phyloP scores from a whole-genome alignment of 1,284 basidiomycete species.

The Trametes hirsuta region DNA sequence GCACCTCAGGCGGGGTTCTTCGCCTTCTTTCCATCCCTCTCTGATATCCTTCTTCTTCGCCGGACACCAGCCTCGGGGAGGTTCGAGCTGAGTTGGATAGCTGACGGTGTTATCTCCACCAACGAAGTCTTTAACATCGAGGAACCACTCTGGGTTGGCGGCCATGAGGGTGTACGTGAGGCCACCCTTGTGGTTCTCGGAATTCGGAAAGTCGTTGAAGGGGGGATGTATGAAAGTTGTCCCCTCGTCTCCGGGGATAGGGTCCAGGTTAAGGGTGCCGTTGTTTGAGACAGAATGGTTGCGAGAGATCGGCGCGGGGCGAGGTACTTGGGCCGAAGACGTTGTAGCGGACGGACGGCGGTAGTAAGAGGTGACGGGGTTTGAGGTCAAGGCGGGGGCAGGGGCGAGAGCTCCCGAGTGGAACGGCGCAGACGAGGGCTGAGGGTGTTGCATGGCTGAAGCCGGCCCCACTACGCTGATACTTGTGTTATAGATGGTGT shows the following conservation, averaged over 20 bases:
- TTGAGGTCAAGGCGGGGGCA: conserved; percentile 47
- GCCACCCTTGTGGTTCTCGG: conserved; percentile 63
- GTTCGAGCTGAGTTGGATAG: conserved; percentile 75
- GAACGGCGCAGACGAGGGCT: neutral
- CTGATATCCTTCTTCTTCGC: conserved; percentile 78
- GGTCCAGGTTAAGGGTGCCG: conserved; percentile 64
- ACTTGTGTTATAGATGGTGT: neutral
- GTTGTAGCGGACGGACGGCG: conserved; percentile 49
- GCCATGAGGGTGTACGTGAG: conserved; percentile 70
- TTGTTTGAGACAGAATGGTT: conserved; percentile 32
- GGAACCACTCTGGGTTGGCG: conserved; percentile 75
- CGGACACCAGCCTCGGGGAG: conserved; percentile 81
- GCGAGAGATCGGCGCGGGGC: conserved; percentile 32
- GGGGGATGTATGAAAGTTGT: conserved; percentile 73
- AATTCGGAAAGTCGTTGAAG: conserved; percentile 64
- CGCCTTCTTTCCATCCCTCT: conserved; percentile 75
- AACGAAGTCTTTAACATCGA: conserved; percentile 67
- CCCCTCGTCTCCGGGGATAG: conserved; percentile 59
- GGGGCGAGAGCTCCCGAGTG: conserved; percentile 39
- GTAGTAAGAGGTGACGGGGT: conserved; percentile 57
- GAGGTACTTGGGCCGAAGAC: conserved; percentile 36
- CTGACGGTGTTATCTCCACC: conserved; percentile 57
- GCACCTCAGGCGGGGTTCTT: conserved; percentile 75
- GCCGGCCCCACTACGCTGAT: neutral
- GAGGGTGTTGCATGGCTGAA: neutral